Percentiles rank a stretch among this genome's conserved stretches.
These are phyloP conservation scores for Cronartium quercuum DNA, from an alignment of 1,284 basidiomycete genomes.

Conservation along the genomic window DNA sequence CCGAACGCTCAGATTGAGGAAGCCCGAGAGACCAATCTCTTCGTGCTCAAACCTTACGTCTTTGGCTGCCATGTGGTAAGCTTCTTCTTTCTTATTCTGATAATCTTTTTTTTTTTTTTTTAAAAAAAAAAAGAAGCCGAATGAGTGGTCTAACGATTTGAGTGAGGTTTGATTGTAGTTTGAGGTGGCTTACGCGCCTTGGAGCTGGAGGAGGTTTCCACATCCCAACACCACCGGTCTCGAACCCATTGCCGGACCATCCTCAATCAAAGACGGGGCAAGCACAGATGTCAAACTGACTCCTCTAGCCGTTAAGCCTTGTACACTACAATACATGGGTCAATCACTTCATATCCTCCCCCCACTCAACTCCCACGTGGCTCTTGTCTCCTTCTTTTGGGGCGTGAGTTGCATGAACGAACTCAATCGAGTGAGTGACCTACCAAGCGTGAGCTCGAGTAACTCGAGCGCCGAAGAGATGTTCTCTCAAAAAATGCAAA, in stretches of 20 bases:
- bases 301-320: background rate
- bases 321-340: constrained; percentile 18
- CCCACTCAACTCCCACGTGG: constrained; percentile 15
- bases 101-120: background rate
- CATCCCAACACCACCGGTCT: background rate
- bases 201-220: constrained; percentile 41
- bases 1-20: constrained; percentile 41
- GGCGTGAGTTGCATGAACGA: background rate
- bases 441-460: background rate
- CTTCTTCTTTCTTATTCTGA: too few species aligned
- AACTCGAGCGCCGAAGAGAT: background rate
- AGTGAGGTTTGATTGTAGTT: constrained; percentile 37
- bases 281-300: too few species aligned
- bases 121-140: too few species aligned
- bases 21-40: constrained; percentile 44
- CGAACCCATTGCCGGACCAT: background rate
- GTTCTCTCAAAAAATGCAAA: constrained; percentile 24
- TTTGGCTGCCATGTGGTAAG: constrained; percentile 46
- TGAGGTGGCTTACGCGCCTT: constrained; percentile 46
- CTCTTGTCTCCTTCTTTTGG: constrained; percentile 22
- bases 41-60: constrained; percentile 46
- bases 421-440: background rate
- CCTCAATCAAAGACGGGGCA: too few species aligned
- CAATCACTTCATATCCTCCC: constrained; percentile 6
- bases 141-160: background rate